A percentile compares a stretch with the other conserved stretches of the same genome.
Evolutionary conservation across 208 protist genomes (phyloP).

Genomic region (Leishmania turanica): DNA sequence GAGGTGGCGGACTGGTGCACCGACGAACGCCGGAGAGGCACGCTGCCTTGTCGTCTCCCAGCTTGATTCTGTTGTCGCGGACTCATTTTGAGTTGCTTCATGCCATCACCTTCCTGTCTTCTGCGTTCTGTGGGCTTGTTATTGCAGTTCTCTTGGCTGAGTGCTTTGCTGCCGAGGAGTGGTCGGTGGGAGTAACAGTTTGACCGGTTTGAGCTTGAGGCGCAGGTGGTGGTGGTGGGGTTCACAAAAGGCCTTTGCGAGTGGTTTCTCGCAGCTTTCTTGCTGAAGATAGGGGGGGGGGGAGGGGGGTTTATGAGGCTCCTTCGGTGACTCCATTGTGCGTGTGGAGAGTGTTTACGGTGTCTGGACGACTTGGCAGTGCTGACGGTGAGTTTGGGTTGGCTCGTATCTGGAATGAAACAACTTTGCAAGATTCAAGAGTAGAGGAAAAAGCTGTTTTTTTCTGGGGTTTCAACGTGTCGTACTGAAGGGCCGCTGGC

Average conservation of each 20-base stretch:
- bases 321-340: background rate
- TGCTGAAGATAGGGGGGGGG: background rate
- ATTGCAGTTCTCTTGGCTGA: background rate
- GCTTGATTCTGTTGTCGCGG: background rate
- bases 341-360: background rate
- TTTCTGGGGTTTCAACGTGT: background rate
- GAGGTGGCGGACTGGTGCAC: too few relatives aligned
- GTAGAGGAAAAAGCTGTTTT: background rate
- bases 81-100: background rate
- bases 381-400: background rate
- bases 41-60: background rate
- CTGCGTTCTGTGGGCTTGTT: too few relatives aligned
- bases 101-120: background rate
- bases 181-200: background rate
- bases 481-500: background rate
- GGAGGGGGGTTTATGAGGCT: background rate
- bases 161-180: background rate
- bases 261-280: background rate
- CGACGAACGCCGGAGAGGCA: background rate
- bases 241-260: background rate
- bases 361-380: background rate
- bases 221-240: background rate
- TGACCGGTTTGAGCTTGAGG: background rate
- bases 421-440: background rate
- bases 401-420: background rate